A percentile compares a stretch with the other conserved stretches of the same genome.
Evolutionary conservation across 495 filamentous ascomycete genomes (phyloP).

Genomic region (Xylaria intraflava): DNA sequence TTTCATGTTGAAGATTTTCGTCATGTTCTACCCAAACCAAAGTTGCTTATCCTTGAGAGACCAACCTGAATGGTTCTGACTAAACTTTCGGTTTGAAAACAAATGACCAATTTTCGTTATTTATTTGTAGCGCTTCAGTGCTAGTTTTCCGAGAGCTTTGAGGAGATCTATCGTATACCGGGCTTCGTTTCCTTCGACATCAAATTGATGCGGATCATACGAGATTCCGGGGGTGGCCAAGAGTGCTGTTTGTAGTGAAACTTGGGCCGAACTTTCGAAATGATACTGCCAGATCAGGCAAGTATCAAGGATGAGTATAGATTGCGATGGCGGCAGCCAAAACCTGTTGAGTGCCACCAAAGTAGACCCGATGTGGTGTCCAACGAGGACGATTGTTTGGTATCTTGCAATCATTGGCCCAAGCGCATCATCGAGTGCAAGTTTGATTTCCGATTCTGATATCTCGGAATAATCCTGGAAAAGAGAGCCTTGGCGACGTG

Average conservation of each 20-base stretch:
- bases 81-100: no score
- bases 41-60: no score
- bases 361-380: not conserved
- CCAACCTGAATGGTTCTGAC: no score
- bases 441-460: not conserved
- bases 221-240: not conserved
- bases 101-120: no score
- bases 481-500: not conserved
- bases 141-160: no score
- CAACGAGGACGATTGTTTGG: not conserved
- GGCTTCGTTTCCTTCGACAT: no score
- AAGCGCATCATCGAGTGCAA: not conserved
- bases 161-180: no score
- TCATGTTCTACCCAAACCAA: no score
- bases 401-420: not conserved
- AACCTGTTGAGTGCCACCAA: not conserved
- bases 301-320: not conserved
- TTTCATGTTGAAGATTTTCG: no score
- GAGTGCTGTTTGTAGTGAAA: not conserved
- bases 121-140: no score
- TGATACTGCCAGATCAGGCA: not conserved
- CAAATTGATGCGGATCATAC: no score
- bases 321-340: not conserved
- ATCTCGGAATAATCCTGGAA: not conserved
- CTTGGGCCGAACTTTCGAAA: not conserved